Conservation (phyloP, 2,329 filamentous ascomycete species). For the Tothia fuscella region DNA sequence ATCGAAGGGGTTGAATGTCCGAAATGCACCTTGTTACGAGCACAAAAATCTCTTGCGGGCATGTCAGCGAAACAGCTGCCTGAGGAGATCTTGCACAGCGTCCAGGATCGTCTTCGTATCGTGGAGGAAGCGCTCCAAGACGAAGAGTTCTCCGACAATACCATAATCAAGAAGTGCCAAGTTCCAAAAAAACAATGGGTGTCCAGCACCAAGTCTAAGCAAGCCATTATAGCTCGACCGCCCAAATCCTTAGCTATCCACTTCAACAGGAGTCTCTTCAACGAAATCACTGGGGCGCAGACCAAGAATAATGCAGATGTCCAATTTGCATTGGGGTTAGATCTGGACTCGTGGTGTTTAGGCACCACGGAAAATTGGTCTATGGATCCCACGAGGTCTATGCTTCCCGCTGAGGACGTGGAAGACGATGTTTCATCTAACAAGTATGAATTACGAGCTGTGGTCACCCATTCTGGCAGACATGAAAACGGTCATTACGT, state of each 20-base stretch:
- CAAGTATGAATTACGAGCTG: constrained; percentile 64
- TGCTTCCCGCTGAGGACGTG: constrained; percentile 46
- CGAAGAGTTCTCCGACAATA: constrained; percentile 59
- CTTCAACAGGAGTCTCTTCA: constrained; percentile 83
- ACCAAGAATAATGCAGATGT: constrained; percentile 77
- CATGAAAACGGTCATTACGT: constrained; percentile 96
- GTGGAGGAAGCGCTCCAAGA: constrained; percentile 63
- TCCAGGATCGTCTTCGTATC: constrained; percentile 45
- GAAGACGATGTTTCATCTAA: constrained; percentile 23
- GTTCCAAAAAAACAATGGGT: constrained; percentile 52
- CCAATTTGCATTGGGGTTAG: constrained; percentile 59
- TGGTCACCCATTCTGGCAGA: constrained; percentile 77
- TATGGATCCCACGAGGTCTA: constrained; percentile 55
- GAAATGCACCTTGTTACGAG: constrained; percentile 68
- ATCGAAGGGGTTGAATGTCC: constrained; percentile 86
- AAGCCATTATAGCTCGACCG: constrained; percentile 71
- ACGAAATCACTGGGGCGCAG: constrained; percentile 66
- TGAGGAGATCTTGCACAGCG: constrained; percentile 30
- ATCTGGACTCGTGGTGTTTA: constrained; percentile 76
- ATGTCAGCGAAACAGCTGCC: constrained; percentile 22
- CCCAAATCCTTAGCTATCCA: constrained; percentile 76
- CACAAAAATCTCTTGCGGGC: constrained; percentile 40
- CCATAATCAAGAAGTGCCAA: constrained; percentile 33
- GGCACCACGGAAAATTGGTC: constrained; percentile 48
- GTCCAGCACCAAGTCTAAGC: constrained; percentile 74